phyloP scores from a whole-genome alignment of 2,329 filamentous ascomycete species.

The Nemania sp. region DNA sequence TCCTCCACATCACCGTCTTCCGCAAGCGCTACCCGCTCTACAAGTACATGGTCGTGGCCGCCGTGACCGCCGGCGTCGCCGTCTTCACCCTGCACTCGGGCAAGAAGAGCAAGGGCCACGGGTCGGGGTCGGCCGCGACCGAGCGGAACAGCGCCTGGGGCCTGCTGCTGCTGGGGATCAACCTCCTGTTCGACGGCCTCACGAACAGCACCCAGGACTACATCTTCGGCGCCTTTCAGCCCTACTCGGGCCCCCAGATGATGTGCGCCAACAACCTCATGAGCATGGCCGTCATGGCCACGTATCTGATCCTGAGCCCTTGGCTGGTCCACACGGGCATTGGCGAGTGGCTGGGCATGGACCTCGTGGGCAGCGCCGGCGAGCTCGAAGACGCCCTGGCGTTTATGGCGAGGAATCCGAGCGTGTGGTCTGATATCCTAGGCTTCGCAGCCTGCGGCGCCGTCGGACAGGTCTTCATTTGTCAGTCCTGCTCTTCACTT shows the following conservation, averaged over 20 bases:
- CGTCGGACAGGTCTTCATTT: slow-evolving; percentile 95
- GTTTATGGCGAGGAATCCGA: slow-evolving; percentile 80
- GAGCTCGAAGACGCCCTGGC: slow-evolving; percentile 79
- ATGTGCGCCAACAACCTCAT: slow-evolving; percentile 98
- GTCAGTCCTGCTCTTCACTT: slow-evolving; percentile 48
- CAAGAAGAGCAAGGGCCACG: slow-evolving; percentile 53
- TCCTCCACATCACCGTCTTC: slow-evolving; percentile 91
- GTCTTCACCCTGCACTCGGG: slow-evolving; percentile 90
- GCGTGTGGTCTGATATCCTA: slow-evolving; percentile 84
- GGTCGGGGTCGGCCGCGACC: slow-evolving; percentile 51
- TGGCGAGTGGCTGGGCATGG: slow-evolving; percentile 69
- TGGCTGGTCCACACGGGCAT: slow-evolving; percentile 72
- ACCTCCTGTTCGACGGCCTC: slow-evolving; percentile 91
- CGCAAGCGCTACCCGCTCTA: slow-evolving; percentile 87
- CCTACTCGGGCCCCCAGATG: slow-evolving; percentile 94
- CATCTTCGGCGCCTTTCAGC: slow-evolving; percentile 79
- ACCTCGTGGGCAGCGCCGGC: slow-evolving; percentile 66
- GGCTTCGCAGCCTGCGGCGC: slow-evolving; percentile 90
- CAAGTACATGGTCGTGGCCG: slow-evolving; percentile 91
- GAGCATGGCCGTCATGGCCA: slow-evolving; percentile 74
- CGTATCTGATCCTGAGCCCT: slow-evolving; percentile 78
- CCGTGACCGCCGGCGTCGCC: slow-evolving; percentile 90
- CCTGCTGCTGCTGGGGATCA: slow-evolving; percentile 80
- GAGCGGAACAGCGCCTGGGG: slow-evolving; percentile 75
- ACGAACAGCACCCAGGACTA: slow-evolving; percentile 97